Evolutionary conservation across 2,329 filamentous ascomycete species (phyloP), one percentile per base, ranked within the genome.

Genomic region (Macrophomina tecta): DNA sequence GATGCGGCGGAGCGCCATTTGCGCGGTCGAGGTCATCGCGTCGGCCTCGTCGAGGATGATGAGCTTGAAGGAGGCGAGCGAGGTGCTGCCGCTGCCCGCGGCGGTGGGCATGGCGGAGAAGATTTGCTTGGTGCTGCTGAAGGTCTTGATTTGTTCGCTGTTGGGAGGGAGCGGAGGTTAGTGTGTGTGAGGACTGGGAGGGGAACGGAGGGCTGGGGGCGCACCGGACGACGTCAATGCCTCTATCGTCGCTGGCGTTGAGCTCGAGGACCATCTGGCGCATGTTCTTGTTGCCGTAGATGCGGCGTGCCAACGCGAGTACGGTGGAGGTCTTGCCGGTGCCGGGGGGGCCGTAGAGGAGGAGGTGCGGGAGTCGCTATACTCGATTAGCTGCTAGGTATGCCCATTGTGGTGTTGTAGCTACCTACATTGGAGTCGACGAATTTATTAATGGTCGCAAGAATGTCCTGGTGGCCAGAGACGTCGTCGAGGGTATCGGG

Each of bases 1-100:
- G 76, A 99, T 98, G 56, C 95, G 86, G 69, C 95, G 88, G 65
- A 99, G 84, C 0, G 95, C 95, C 94, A 99, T 99, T 80, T 99
- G 95, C 5, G 95, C 95, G 0, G 94, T 96, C 64, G 92, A 91
- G n/a, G 95, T 99, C 95, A 99, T 99, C 64, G 95, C 95, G 78
- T 99, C 95, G n/a, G 95, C 95, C 83, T 99, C 95, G 79, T 99
- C 95, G 4, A 99, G 87, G 65, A 99, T 92, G 76, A 99, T 98
- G 72, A 99, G 88, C 83, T 99, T 99, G 84, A 91, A 99, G 3
- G 87, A 87, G 0, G 91, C 92, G 32, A 94, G 80, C 5, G 81
- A 80, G 5, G 82, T 80, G 12, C 79, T 77, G 12, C 85, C 81
- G 49, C 79, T 23, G 23, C 23, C 23, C 23, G 23, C 75, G 5